Evolutionary conservation across 768 basidiomycete genomes (phyloP).

Genomic region (Tricholoma sp.): DNA sequence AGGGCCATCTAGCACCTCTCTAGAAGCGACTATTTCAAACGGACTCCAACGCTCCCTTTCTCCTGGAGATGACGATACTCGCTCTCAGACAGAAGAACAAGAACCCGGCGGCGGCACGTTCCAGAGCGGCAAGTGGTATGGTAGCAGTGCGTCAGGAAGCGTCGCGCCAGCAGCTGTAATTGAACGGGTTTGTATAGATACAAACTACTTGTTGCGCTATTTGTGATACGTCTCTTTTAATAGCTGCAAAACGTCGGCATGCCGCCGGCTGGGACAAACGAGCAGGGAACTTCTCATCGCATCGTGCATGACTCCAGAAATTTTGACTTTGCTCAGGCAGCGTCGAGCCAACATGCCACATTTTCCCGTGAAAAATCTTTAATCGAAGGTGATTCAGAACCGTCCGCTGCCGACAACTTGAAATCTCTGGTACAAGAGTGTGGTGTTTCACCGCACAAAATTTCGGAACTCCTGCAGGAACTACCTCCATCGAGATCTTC

Average conservation of each 20-base stretch:
- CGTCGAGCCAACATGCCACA: constrained; percentile 1
- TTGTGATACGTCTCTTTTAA: background rate
- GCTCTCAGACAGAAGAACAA: constrained; percentile 72
- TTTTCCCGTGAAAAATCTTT: constrained; percentile 11
- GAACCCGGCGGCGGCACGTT: constrained; percentile 73
- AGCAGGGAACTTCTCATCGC: constrained; percentile 7
- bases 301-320: constrained; percentile 9
- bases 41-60: constrained; percentile 46
- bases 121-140: constrained; percentile 84
- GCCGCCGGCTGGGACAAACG: constrained; percentile 5
- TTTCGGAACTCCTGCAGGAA: constrained; percentile 84
- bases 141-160: constrained; percentile 78
- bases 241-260: constrained; percentile 26
- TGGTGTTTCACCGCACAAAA: constrained; percentile 86
- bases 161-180: constrained; percentile 75
- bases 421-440: constrained; percentile 87
- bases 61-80: constrained; percentile 58
- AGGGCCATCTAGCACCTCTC: constrained; percentile 30
- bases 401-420: constrained; percentile 73
- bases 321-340: constrained; percentile 8
- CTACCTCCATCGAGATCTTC: constrained; percentile 74
- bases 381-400: constrained; percentile 42
- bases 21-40: constrained; percentile 20
- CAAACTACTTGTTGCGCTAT: background rate
- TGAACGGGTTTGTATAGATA: constrained; percentile 53